phyloP scores from a whole-genome alignment of 257 asterid species.

The Solanum ossicruentum region DNA sequence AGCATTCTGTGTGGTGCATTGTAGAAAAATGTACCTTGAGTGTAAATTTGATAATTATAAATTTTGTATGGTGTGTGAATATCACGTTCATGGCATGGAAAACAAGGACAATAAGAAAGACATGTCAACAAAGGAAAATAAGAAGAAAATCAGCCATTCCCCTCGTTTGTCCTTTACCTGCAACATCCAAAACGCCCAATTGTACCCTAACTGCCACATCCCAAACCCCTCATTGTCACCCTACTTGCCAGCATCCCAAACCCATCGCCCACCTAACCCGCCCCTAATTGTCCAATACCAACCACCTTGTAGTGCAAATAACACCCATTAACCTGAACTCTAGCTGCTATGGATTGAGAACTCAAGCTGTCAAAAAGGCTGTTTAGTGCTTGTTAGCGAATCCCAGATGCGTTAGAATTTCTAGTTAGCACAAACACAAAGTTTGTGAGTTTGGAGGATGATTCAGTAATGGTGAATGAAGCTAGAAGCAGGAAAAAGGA shows the following conservation, averaged over 20 bases:
- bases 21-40: background rate
- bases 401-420: slow-evolving; percentile 34
- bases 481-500: background rate
- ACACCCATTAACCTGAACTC: slow-evolving; percentile 63
- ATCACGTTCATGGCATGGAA: background rate
- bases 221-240: too few relatives aligned
- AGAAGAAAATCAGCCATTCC: background rate
- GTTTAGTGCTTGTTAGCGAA: slow-evolving; percentile 23
- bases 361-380: slow-evolving; percentile 24
- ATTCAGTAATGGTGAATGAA: background rate
- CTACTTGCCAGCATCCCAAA: background rate
- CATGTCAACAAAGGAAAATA: background rate
- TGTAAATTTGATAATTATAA: background rate
- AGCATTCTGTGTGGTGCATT: background rate
- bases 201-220: too few relatives aligned
- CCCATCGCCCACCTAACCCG: background rate
- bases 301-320: slow-evolving; percentile 36
- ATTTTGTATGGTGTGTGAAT: background rate
- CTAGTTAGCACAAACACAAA: slow-evolving; percentile 73
- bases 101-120: background rate
- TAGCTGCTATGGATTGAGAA: slow-evolving; percentile 48
- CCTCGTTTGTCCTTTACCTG: background rate
- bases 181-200: too few relatives aligned
- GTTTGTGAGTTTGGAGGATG: slow-evolving; percentile 24
- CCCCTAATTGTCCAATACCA: slow-evolving; percentile 28